Evolutionary conservation across 2,329 filamentous ascomycete species (phyloP).

Genomic region (Teratosphaeria destructans): DNA sequence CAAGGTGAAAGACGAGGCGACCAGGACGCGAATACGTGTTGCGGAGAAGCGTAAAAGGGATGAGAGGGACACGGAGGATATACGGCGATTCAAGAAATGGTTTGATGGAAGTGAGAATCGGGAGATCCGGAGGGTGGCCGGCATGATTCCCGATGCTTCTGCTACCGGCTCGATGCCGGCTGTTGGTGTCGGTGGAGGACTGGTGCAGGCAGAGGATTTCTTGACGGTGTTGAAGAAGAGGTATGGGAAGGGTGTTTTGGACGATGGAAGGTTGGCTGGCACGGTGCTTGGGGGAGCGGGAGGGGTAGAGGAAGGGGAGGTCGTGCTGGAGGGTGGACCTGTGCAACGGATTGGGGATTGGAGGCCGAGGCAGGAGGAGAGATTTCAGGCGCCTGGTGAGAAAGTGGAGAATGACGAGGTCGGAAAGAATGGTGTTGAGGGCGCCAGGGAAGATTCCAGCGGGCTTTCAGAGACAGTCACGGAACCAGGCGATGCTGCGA

Average conservation of each 20-base stretch:
- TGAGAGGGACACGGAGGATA: constrained; percentile 66
- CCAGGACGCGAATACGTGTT: constrained; percentile 11
- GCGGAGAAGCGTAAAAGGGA: constrained; percentile 37
- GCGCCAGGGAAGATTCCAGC: not conserved
- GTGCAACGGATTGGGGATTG: constrained; percentile 58
- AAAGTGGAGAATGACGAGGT: not conserved
- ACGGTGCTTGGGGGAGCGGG: constrained; percentile 67
- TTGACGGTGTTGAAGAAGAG: constrained; percentile 68
- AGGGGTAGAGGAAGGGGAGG: constrained; percentile 56
- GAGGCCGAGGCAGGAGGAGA: constrained; percentile 26
- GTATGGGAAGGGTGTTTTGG: constrained; percentile 62
- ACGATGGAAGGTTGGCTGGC: constrained; percentile 76
- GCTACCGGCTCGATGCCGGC: constrained; percentile 38
- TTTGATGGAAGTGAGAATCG: constrained; percentile 61
- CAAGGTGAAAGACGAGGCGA: constrained; percentile 27
- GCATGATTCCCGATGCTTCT: constrained; percentile 42
- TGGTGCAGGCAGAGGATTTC: constrained; percentile 37
- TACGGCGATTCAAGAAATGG: constrained; percentile 67
- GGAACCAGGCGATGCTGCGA: constrained; percentile 3
- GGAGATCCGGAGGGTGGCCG: constrained; percentile 73
- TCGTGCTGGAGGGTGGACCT: constrained; percentile 70
- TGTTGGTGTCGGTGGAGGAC: constrained; percentile 28
- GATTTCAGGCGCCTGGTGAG: not conserved
- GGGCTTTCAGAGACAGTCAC: not conserved
- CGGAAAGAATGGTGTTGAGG: not conserved